These are phyloP conservation scores for Dissophora globulifera DNA, from an alignment of 192 early-diverging fungal species.

Conservation along the genomic window DNA sequence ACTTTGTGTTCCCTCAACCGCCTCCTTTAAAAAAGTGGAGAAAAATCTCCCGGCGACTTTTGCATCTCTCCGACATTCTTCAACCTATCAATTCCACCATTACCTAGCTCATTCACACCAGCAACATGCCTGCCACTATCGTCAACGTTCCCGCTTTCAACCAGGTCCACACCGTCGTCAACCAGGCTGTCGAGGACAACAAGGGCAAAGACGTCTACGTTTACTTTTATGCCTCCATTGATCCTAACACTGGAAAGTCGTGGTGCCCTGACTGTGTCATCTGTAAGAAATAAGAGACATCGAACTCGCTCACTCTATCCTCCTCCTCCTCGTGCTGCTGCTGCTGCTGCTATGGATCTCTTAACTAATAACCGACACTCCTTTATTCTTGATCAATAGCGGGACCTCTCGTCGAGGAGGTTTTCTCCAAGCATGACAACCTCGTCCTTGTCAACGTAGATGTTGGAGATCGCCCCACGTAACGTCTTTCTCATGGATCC, in stretches of 20 bases:
- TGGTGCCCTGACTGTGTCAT: slow-evolving; percentile 58
- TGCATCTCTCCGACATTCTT: too few species aligned
- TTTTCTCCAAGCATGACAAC: slow-evolving; percentile 35
- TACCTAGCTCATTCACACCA: not conserved
- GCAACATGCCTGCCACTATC: slow-evolving; percentile 41
- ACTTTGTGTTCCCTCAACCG: too few species aligned
- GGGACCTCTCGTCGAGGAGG: slow-evolving; percentile 24
- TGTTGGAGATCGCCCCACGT: slow-evolving; percentile 52
- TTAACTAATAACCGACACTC: not conserved
- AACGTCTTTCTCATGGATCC: not conserved
- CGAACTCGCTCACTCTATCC: too few species aligned
- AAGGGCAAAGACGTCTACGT: slow-evolving; percentile 37
- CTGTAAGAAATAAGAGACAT: slow-evolving; percentile 10
- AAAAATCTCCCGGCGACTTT: too few species aligned
- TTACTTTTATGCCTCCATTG: slow-evolving; percentile 39
- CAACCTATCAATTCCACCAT: not conserved
- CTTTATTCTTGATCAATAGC: slow-evolving; percentile 11
- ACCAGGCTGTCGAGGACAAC: slow-evolving; percentile 29
- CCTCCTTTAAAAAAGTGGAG: too few species aligned
- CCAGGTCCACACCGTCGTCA: slow-evolving; percentile 19
- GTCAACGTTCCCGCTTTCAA: slow-evolving; percentile 26
- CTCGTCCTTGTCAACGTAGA: slow-evolving; percentile 30
- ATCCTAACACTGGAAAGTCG: slow-evolving; percentile 54
- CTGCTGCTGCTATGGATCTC: too few species aligned
- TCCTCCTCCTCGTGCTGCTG: not conserved